Conservation (phyloP, 139 green algal species). For the Chlamydomonas asymmetrica region DNA sequence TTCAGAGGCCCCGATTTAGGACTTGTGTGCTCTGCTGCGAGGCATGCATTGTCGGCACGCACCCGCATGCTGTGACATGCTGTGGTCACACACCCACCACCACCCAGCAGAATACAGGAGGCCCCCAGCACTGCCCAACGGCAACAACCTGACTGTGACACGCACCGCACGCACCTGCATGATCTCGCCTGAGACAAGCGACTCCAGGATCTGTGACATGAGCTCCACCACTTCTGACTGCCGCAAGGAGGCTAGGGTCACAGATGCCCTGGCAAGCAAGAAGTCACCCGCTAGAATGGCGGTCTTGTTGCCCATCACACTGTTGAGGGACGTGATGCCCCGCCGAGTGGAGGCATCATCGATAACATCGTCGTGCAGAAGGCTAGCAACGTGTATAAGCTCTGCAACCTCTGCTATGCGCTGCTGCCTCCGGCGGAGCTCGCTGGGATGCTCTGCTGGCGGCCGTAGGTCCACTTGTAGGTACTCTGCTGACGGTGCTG, state of each 20-base stretch:
- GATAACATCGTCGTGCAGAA: constrained; percentile 98
- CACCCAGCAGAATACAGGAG: too few relatives aligned
- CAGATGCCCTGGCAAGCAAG: constrained; percentile 90
- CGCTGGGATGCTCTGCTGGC: constrained; percentile 51
- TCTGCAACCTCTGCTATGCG: constrained; percentile 96
- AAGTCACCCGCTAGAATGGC: constrained; percentile 98
- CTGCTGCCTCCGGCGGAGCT: constrained; percentile 84
- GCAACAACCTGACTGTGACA: too few relatives aligned
- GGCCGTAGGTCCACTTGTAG: constrained; percentile 65
- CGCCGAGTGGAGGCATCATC: constrained; percentile 86
- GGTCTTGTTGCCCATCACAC: constrained; percentile 77
- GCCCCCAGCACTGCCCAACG: too few relatives aligned
- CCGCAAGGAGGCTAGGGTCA: constrained; percentile 86
- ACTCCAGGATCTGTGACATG: constrained; percentile 90
- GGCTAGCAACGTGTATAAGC: constrained; percentile 92
- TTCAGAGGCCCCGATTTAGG: too few relatives aligned
- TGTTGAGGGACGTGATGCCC: constrained; percentile 85
- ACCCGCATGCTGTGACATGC: background rate
- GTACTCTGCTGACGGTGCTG: constrained; percentile 36
- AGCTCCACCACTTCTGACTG: constrained; percentile 89
- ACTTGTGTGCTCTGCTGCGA: too few relatives aligned
- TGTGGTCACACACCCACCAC: too few relatives aligned
- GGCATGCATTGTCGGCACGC: background rate
- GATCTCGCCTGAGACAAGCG: constrained; percentile 96
- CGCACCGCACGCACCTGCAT: constrained; percentile 79